Base-by-base conservation (phyloP, 441 rosid species). In the Francoa sonchifolia region DNA sequence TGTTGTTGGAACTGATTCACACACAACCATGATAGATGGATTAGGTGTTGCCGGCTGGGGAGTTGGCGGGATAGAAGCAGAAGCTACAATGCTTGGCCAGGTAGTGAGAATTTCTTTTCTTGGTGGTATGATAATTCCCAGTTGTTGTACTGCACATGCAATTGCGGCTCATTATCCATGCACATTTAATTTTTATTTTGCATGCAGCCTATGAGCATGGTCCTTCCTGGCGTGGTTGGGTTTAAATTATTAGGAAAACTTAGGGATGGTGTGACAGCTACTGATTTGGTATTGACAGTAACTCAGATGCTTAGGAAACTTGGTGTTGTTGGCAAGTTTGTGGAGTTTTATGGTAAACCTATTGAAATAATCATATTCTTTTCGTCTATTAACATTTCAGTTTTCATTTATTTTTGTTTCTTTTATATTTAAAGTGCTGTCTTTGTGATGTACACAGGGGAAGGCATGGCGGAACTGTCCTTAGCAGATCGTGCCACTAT, bases 401-500 rank as follows among this genome's bases (percentile, higher is more conserved):
- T 39, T 5, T 2, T 33, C 20, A 15, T 42, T 18, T 29, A 6
- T 43, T 40, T 41, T 31, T 29, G 26, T 42, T 52, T 39, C 52
- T 52, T 61, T 21, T 33, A 42, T 8, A 8, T 48, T 27, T 14
- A 19, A 31, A 8, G 42, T 25, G 35, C 21, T 47, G 39, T 15
- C 22, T n/a, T 58, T 48, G 31, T 18, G n/a, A n/a, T 42, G 26
- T 65, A n/a, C 55, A 44, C 75, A 86, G 96, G 96, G 61, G 83
- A 79, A 62, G 96, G 96, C 48, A 79, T 82, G 96, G 63, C 92
- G 15, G 86, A 77, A 68, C 66, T 87, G 46, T 77, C 96, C 42
- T 54, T 87, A 42, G 94, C 96, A 12, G 92, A 82, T 48, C 83
- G 94, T 63, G 96, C 94, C 38, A 87, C 96, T 23, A 87, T 87